Percentiles rank a stretch among this genome's conserved stretches.
Evolutionary conservation across 345 rosid species (phyloP).

Genomic region (Eucalyptus erythrocorys): DNA sequence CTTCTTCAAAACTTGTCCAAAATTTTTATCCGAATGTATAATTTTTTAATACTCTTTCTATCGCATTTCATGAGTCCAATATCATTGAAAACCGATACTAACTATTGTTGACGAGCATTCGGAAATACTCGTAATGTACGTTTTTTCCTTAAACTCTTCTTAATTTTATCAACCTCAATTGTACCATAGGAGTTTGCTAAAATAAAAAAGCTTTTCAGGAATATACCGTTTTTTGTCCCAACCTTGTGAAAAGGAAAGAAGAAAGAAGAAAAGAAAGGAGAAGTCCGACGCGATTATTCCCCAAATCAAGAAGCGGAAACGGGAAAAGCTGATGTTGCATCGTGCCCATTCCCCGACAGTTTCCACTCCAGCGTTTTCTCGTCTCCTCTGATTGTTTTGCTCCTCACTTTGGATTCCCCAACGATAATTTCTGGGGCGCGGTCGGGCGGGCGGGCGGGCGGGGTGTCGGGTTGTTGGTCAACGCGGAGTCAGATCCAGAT

Average conservation of each 20-base stretch:
- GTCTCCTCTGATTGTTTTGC: neutral
- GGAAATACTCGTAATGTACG: neutral
- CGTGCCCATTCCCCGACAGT: neutral
- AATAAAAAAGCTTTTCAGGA: neutral
- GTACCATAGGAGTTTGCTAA: neutral
- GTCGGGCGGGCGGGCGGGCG: neutral
- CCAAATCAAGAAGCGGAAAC: neutral
- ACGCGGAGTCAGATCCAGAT: neutral
- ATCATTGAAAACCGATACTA: neutral
- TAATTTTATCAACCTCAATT: neutral
- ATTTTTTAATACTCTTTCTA: neutral
- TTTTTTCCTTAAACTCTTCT: neutral
- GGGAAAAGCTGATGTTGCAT: neutral
- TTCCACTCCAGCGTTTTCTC: neutral
- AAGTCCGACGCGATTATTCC: neutral
- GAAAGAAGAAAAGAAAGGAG: neutral
- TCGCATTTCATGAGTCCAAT: rapidly evolving
- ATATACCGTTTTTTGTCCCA: neutral
- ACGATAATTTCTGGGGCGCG: neutral
- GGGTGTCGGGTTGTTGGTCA: neutral
- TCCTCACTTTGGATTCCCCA: neutral
- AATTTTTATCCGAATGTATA: rapidly evolving
- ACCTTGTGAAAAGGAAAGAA: neutral
- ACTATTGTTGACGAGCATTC: neutral
- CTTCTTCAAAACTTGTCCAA: neutral